Conservation (phyloP, 2,329 filamentous ascomycete genomes). For the Fusarium mexicanum region DNA sequence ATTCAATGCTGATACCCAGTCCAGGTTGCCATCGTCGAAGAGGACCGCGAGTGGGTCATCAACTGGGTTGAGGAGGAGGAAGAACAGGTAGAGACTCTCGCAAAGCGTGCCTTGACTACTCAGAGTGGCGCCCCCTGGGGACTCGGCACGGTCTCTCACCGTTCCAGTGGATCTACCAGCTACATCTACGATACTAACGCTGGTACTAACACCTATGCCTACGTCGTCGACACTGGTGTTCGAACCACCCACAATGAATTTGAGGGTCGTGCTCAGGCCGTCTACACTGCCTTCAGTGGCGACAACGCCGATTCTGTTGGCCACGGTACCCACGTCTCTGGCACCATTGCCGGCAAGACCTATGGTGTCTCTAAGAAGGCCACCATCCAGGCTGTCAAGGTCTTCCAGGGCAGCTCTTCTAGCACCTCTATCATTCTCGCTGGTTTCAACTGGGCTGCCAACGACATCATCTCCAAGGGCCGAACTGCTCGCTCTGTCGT, state of each 20-base stretch:
- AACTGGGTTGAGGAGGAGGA: slow-evolving; percentile 34
- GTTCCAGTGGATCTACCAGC: slow-evolving; percentile 35
- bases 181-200: slow-evolving; percentile 63
- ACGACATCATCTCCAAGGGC: slow-evolving; percentile 54
- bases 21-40: slow-evolving; percentile 45
- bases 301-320: slow-evolving; percentile 47
- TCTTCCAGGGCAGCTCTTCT: slow-evolving; percentile 48
- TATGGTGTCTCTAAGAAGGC: slow-evolving; percentile 57
- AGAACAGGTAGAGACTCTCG: slow-evolving; percentile 15
- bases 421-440: slow-evolving; percentile 46
- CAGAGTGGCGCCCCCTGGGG: slow-evolving; percentile 47
- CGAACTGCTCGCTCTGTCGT: slow-evolving; percentile 56
- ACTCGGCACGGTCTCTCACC: slow-evolving; percentile 47
- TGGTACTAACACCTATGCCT: slow-evolving; percentile 61
- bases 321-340: slow-evolving; percentile 55
- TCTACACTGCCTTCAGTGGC: slow-evolving; percentile 40
- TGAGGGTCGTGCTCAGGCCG: slow-evolving; percentile 58
- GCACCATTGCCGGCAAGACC: slow-evolving; percentile 49
- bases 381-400: slow-evolving; percentile 57
- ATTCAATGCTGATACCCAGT: neutral
- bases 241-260: slow-evolving; percentile 63
- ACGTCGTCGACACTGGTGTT: slow-evolving; percentile 72
- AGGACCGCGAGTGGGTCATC: slow-evolving; percentile 45
- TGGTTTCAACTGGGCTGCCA: slow-evolving; percentile 55
- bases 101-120: slow-evolving; percentile 43